Percentiles rank a stretch among this genome's conserved stretches.
Evolutionary conservation across 1,284 basidiomycete genomes (phyloP).

Genomic region (Ganoderma sinense): DNA sequence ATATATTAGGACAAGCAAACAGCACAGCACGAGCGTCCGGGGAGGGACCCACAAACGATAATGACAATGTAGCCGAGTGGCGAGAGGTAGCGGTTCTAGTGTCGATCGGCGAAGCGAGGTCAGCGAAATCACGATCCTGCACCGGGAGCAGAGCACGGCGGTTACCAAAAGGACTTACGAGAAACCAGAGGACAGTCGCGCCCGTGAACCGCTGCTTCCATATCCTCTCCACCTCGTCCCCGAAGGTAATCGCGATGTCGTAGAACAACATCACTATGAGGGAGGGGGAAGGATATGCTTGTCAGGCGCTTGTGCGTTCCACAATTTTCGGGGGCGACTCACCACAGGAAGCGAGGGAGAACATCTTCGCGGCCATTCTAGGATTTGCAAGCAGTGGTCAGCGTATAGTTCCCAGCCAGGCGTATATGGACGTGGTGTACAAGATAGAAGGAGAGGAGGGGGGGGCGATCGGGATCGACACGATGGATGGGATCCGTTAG

Average conservation of each 20-base stretch:
- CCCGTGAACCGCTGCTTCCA: constrained; percentile 40
- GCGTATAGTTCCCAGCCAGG: background rate
- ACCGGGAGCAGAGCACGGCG: background rate
- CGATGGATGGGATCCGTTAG: constrained; percentile 4
- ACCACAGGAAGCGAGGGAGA: constrained; percentile 39
- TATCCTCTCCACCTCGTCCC: constrained; percentile 40
- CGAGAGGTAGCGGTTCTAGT: constrained; percentile 38
- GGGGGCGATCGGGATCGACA: background rate
- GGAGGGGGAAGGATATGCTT: background rate
- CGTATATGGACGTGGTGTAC: background rate
- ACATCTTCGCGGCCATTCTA: constrained; percentile 39
- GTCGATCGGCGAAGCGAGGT: constrained; percentile 12
- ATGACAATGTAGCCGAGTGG: constrained; percentile 39
- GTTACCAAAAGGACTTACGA: constrained; percentile 27
- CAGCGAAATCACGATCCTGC: background rate
- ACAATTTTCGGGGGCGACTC: constrained; percentile 13
- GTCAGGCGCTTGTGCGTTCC: constrained; percentile 8
- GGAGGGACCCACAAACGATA: constrained; percentile 34
- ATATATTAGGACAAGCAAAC: constrained; percentile 10
- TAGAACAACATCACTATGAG: constrained; percentile 38
- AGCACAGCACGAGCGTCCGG: background rate
- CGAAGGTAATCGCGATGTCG: constrained; percentile 38
- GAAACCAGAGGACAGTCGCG: constrained; percentile 37
- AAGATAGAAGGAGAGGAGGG: background rate
- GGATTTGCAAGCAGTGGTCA: constrained; percentile 10